Evolutionary conservation across 345 rosid species (phyloP).

Genomic region (Lepidium didymum): DNA sequence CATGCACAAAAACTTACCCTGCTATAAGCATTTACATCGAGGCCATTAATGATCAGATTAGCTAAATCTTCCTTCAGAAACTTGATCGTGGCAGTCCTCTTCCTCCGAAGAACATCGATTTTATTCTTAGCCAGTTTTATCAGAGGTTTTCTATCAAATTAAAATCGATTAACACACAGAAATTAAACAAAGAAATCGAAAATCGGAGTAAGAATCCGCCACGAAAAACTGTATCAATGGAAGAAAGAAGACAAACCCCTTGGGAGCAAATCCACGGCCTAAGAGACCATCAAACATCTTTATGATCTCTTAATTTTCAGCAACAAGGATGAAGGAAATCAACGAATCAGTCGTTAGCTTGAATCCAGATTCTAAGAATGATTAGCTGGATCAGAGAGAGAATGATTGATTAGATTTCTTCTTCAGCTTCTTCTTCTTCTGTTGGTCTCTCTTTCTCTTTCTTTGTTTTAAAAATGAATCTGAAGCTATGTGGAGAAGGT

Average conservation of each 20-base stretch:
- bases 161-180: background rate
- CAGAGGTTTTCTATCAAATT: constrained; percentile 56
- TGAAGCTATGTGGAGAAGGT: constrained; percentile 1
- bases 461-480: constrained; percentile 12
- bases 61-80: constrained; percentile 83
- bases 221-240: background rate
- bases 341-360: background rate
- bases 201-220: background rate
- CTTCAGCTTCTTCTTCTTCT: background rate
- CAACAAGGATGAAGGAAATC: background rate
- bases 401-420: no score
- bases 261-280: constrained; percentile 73
- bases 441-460: background rate
- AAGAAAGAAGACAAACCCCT: constrained; percentile 44
- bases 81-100: constrained; percentile 77
- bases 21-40: constrained; percentile 69
- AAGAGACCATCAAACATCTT: constrained; percentile 83
- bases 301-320: constrained; percentile 2
- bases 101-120: constrained; percentile 84
- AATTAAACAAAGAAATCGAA: background rate
- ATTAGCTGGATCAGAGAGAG: background rate
- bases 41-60: constrained; percentile 84
- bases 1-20: constrained; percentile 37
- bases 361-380: background rate
- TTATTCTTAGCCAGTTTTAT: constrained; percentile 67